Base-by-base conservation (phyloP, 2,329 filamentous ascomycete genomes). In the Aureobasidium leucospermi region DNA sequence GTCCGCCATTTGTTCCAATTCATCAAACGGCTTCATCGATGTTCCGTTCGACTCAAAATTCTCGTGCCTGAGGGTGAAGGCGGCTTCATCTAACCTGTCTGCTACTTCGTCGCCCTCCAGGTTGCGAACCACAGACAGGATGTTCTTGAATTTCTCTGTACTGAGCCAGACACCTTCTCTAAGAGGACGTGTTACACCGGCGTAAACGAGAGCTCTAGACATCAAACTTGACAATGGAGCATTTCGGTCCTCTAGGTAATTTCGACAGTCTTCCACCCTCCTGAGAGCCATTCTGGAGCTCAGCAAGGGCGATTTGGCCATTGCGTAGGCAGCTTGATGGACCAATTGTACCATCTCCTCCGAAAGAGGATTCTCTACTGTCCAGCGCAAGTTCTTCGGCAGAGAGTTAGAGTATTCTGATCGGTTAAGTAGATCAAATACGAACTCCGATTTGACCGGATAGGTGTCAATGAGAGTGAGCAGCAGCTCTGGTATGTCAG, bases 151-250 rank as follows among this genome's bases (percentile, higher is more conserved):
- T 60, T 72, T 70, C 31, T 63, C 63, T 0, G 64, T 65, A 11
- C 71, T 65, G 1, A 80, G 67, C 28, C 65, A 65, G 2, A 65
- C 61, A 1, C 72, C 72, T 34, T 71, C 70, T 19, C 73, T 67
- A 15, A 77, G 70, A 39, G 71, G 75, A 15, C 78, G 70, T 28
- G 75, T 69, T 28, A 82, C 69, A 15, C 78, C 80, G 23, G 78
- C 76, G 63, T 76, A 72, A 60, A 80, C 79, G 65, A 83, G 64
- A 0, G 81, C 78, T 34, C 77, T 74, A 6, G 73, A 74, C 60
- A 83, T 68, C 3, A 71, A 63, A 1, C 75, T 71, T 16, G 70
- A 68, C 15, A 81, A 66, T 1, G 75, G 75, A 8, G 74, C 77
- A 46, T 77, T 71, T 28, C 69, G 68, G 43, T 69, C 67, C 23